phyloP scores from a whole-genome alignment of 352 stramenopile genomes.

The Globisporangium abappressorium region DNA sequence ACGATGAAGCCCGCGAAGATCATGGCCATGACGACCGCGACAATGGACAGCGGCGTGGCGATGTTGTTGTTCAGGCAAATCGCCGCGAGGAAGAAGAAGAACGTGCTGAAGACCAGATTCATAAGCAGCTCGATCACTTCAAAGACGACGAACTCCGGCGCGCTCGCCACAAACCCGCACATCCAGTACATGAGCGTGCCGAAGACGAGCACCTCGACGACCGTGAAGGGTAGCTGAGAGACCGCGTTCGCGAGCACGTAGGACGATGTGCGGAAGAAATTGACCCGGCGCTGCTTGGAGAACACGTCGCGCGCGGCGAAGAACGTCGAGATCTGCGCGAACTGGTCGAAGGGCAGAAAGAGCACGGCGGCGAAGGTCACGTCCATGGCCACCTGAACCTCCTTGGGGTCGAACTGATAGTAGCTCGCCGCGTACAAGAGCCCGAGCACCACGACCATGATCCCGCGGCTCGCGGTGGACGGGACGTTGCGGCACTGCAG shows the following conservation, averaged over 20 bases:
- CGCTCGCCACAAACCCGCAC: constrained; percentile 9
- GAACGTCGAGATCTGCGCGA: constrained; percentile 11
- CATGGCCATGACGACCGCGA: constrained; percentile 15
- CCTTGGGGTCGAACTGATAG: constrained; percentile 12
- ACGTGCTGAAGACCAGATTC: constrained; percentile 23
- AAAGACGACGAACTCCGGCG: constrained; percentile 8
- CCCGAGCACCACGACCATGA: constrained; percentile 16
- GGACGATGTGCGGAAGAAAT: constrained; percentile 13
- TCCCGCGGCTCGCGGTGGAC: constrained; percentile 11
- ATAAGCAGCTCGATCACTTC: constrained; percentile 17
- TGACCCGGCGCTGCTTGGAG: constrained; percentile 19
- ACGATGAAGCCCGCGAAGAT: constrained; percentile 29
- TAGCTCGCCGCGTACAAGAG: constrained; percentile 15
- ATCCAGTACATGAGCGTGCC: constrained; percentile 22
- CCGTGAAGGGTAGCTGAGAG: constrained; percentile 5
- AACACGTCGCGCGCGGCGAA: constrained; percentile 12
- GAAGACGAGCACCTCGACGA: constrained; percentile 13
- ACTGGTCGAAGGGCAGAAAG: constrained; percentile 17
- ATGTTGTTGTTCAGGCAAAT: constrained; percentile 9
- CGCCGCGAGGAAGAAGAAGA: constrained; percentile 23
- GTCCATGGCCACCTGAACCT: constrained; percentile 13
- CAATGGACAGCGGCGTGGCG: constrained; percentile 16
- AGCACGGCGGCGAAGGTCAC: constrained; percentile 15
- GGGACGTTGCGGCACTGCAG: constrained; percentile 30
- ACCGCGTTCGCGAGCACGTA: constrained; percentile 16